Evolutionary conservation across 352 stramenopile genomes (phyloP).

Genomic region (Pythium volutum): DNA sequence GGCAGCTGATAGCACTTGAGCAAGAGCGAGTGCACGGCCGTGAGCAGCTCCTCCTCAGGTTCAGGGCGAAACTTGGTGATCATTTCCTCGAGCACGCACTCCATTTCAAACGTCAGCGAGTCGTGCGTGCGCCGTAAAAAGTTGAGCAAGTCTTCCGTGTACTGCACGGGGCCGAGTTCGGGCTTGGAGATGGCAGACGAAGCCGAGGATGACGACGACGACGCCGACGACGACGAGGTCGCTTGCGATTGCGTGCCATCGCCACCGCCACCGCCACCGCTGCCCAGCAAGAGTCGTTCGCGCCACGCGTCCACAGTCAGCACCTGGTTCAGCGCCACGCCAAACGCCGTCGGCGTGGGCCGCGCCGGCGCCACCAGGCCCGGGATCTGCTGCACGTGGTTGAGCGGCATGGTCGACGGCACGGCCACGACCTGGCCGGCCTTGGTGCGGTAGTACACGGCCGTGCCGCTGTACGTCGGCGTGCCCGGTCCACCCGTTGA

Average conservation of each 20-base stretch:
- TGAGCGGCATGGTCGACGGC: slow-evolving; percentile 47
- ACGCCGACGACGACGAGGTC: neutral
- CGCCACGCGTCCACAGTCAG: slow-evolving; percentile 72
- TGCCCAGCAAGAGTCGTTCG: slow-evolving; percentile 26
- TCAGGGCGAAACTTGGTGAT: slow-evolving; percentile 97
- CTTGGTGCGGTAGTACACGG: slow-evolving; percentile 79
- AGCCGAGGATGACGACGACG: neutral
- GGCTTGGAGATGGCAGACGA: slow-evolving; percentile 29
- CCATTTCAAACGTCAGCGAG: slow-evolving; percentile 92
- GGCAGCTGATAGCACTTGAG: slow-evolving; percentile 92
- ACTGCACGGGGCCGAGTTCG: slow-evolving; percentile 83
- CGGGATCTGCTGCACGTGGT: slow-evolving; percentile 67
- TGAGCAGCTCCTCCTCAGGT: slow-evolving; percentile 97
- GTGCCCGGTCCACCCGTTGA: slow-evolving; percentile 19
- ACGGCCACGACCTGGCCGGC: slow-evolving; percentile 76
- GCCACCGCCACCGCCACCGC: neutral
- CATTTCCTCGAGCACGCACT: slow-evolving; percentile 98
- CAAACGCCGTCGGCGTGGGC: slow-evolving; percentile 62
- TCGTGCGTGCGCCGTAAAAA: slow-evolving; percentile 91
- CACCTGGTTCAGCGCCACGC: slow-evolving; percentile 54
- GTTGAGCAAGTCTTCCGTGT: slow-evolving; percentile 93
- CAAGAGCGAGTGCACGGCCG: slow-evolving; percentile 94
- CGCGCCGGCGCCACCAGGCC: slow-evolving; percentile 68
- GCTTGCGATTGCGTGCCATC: neutral
- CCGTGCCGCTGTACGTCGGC: slow-evolving; percentile 21